Conservation (phyloP, 23 red algal species). For the Gracilaria caudata region DNA sequence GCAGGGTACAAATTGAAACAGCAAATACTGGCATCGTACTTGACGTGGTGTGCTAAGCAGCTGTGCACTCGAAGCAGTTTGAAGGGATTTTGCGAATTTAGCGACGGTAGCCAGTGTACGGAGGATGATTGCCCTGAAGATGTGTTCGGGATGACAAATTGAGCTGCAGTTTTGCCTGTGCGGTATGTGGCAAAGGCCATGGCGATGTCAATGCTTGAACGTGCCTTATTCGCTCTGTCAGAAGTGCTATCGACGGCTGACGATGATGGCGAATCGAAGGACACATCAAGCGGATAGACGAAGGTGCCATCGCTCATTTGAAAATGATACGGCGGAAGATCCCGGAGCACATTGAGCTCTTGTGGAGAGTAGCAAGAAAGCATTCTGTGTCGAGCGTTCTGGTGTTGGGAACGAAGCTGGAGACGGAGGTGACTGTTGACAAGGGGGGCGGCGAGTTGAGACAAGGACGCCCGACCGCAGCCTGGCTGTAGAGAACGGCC, state of each 20-base stretch:
- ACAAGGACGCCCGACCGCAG: too few species aligned
- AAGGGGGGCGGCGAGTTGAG: too few species aligned
- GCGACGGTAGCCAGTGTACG: neutral
- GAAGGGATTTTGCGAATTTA: neutral
- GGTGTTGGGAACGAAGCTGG: too few species aligned
- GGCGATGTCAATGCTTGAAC: neutral
- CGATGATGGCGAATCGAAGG: neutral
- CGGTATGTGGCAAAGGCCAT: conserved; percentile 4
- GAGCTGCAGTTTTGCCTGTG: neutral
- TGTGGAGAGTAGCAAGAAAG: neutral
- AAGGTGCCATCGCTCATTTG: neutral
- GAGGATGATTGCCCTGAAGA: neutral
- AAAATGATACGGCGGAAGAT: neutral
- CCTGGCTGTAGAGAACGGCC: too few species aligned
- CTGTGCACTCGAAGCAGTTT: neutral
- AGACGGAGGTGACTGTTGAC: too few species aligned
- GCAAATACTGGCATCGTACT: neutral
- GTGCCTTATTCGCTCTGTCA: too few species aligned
- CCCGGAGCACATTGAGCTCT: neutral
- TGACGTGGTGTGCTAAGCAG: neutral
- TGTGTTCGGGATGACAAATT: conserved; percentile 2
- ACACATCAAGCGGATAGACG: neutral
- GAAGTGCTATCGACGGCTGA: neutral
- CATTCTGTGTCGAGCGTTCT: too few species aligned
- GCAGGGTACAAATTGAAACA: conserved; percentile 39